Evolutionary conservation across 352 stramenopile genomes (phyloP).

Genomic region (Elongisporangium senticosum): DNA sequence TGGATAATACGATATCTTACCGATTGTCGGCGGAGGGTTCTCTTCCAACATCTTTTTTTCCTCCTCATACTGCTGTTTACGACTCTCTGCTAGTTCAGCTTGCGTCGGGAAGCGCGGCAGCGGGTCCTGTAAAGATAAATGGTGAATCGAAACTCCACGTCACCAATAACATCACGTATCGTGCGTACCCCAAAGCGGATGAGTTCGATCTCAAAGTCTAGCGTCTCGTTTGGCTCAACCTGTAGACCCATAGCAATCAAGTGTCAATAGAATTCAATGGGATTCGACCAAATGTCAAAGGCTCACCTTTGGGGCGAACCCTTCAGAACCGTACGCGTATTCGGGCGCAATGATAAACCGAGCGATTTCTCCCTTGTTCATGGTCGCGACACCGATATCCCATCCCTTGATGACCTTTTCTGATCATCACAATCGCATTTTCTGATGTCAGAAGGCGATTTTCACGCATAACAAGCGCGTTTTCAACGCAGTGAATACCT

Average conservation of each 20-base stretch:
- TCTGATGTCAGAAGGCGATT: neutral
- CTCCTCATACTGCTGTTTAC: conserved; percentile 77
- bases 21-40: conserved; percentile 73
- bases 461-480: conserved; percentile 1
- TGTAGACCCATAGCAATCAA: conserved; percentile 2
- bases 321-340: conserved; percentile 73
- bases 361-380: conserved; percentile 68
- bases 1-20: conserved; percentile 18
- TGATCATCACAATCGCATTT: conserved; percentile 8
- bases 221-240: conserved; percentile 77
- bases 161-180: neutral
- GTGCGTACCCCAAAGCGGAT: conserved; percentile 55
- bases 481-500: conserved; percentile 25
- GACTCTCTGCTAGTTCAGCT: conserved; percentile 75
- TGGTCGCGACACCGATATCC: conserved; percentile 80
- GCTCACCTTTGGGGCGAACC: conserved; percentile 69
- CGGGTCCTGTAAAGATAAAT: conserved; percentile 37
- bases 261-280: conserved; percentile 6
- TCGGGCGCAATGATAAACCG: conserved; percentile 82
- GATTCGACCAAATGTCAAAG: neutral
- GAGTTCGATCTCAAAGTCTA: conserved; percentile 86
- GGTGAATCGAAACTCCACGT: neutral
- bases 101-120: conserved; percentile 79
- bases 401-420: conserved; percentile 85
- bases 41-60: conserved; percentile 82